phyloP scores from a whole-genome alignment of 2,329 filamentous ascomycete genomes.

The Pyrenophora graminea region DNA sequence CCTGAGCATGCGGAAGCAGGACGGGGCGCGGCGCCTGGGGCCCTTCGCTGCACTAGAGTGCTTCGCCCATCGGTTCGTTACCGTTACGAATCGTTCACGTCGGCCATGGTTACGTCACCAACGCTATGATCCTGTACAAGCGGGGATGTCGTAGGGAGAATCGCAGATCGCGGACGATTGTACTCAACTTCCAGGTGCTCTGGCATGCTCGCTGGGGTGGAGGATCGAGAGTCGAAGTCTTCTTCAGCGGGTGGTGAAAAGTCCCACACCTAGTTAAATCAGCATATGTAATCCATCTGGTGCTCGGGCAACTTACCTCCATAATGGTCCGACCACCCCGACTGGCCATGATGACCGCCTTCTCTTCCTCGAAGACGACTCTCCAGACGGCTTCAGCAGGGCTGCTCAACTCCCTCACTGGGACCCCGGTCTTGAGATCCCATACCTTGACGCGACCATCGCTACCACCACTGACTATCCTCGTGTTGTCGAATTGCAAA shows the following conservation, averaged over 20 bases:
- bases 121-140: conserved; percentile 27
- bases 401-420: conserved; percentile 87
- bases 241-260: conserved; percentile 78
- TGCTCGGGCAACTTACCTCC: conserved; percentile 70
- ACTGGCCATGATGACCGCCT: conserved; percentile 93
- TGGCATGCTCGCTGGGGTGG: conserved; percentile 50
- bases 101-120: conserved; percentile 41
- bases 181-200: conserved; percentile 44
- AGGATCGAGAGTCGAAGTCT: conserved; percentile 43
- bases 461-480: conserved; percentile 93
- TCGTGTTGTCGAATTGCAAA: conserved; percentile 92
- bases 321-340: conserved; percentile 87
- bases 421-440: conserved; percentile 88
- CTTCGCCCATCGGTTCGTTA: not conserved
- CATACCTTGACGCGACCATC: conserved; percentile 99
- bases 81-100: conserved; percentile 25
- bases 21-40: not conserved
- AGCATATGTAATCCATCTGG: conserved; percentile 16
- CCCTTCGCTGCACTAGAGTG: conserved; percentile 2
- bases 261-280: conserved; percentile 76
- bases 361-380: conserved; percentile 97
- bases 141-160: conserved; percentile 31
- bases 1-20: not conserved
- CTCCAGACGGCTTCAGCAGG: conserved; percentile 96
- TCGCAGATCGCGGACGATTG: conserved; percentile 38